Evolutionary conservation across 345 rosid species (phyloP).

Genomic region (Pseudoturritis turrita): DNA sequence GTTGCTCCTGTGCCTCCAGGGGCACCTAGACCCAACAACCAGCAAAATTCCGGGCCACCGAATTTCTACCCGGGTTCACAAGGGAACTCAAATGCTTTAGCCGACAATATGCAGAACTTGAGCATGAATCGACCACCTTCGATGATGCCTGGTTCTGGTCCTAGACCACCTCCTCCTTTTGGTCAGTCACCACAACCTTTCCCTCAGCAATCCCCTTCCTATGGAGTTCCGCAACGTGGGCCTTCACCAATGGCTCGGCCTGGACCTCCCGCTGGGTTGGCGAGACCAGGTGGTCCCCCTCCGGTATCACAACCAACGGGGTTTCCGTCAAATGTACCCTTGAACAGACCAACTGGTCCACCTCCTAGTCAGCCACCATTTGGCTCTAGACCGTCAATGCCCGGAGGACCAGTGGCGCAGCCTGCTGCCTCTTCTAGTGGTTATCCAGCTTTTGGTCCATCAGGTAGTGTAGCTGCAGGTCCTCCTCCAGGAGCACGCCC

Average conservation of each 20-base stretch:
- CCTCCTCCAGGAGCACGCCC: constrained; percentile 50
- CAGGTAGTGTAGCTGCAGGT: constrained; percentile 33
- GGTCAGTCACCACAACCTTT: constrained; percentile 56
- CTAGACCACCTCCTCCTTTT: constrained; percentile 57
- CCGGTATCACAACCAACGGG: constrained; percentile 45
- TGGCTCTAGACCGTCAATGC: constrained; percentile 52
- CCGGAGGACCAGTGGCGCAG: constrained; percentile 28
- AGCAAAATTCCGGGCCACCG: constrained; percentile 39
- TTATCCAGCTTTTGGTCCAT: constrained; percentile 35
- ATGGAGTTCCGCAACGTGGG: constrained; percentile 54
- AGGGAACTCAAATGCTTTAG: constrained; percentile 32
- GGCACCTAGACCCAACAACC: constrained; percentile 64
- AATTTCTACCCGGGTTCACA: constrained; percentile 48
- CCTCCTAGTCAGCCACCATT: constrained; percentile 53
- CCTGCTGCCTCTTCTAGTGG: constrained; percentile 28
- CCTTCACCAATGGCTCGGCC: constrained; percentile 53
- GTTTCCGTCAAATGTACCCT: constrained; percentile 27
- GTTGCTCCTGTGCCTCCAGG: constrained; percentile 88
- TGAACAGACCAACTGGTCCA: constrained; percentile 60
- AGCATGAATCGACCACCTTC: constrained; percentile 53
- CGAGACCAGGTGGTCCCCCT: constrained; percentile 61
- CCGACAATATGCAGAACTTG: constrained; percentile 64
- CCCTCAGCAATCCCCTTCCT: constrained; percentile 45
- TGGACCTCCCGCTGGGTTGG: constrained; percentile 46
- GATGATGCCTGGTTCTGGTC: constrained; percentile 43